Base-by-base conservation (phyloP, 192 early-diverging fungal species). In the Coemansia sp. region DNA sequence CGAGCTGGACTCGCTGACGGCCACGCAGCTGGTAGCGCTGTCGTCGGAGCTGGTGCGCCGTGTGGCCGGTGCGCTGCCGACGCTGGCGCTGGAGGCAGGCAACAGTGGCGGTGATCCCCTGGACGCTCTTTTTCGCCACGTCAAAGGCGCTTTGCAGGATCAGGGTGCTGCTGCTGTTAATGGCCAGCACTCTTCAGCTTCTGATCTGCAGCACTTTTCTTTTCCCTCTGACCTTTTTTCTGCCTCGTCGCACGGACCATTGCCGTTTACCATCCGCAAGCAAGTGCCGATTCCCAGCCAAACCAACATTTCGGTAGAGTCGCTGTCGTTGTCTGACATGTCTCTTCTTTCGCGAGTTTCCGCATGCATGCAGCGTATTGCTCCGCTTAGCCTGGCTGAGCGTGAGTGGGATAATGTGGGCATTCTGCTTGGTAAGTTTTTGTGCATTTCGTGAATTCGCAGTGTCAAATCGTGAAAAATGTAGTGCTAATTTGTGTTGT, bases 391-490 rank as follows among this genome's bases (percentile, higher is more conserved):
- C 58, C 80, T 97, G 34, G 91, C 94, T 4, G 91, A 88, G 50
- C 67, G 78, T 14, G 76, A 86, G 10, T 97, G 94, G 94, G 94
- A 97, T 71, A 97, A 97, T 76, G 92, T 95, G 44, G 95, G 96
- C n/a, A 70, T 94, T 24, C 75, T 97, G 31, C 58, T 81, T 18
- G 74, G 74, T 77, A 77, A 71, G 74, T n/a, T n/a, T 42, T 42
- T 42, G 40, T 11, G 40, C 40, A 11, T 42, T 42, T 42, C 31
- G 31, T 31, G 31, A 31, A 31, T 31, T 31, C 7, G 31, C 31
- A 31, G 6, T 1, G 31, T 1, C 31, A 7, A 31, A 8, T 31
- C 6, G 26, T 28, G 21, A 21, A 28, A 31, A 31, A 5, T 7
- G 31, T 12, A 6, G 10, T 37, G 20, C n/a, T 52, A n/a, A n/a